Base-by-base conservation (phyloP, 306 rosid genomes). In the Gynostemma pentaphyllum region DNA sequence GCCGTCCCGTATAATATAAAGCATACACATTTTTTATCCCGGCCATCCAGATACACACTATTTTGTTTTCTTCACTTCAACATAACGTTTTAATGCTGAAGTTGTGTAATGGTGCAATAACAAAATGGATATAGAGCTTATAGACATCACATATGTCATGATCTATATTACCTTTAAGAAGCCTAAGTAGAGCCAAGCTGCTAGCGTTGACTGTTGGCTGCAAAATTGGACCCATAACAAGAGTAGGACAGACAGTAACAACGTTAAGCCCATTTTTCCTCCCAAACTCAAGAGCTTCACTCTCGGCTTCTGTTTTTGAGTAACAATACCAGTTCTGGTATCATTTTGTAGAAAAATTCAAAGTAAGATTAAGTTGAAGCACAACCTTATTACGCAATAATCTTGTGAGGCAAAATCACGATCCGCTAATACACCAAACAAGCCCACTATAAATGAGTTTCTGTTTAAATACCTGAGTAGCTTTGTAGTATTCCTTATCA, bases 251-350 rank as follows among this genome's bases (percentile, higher is more conserved):
- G 19, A 87, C 66, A 27, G 76, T 64, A 24, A 87, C 91, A 26
- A 83, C 45, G 23, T 42, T 37, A 28, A 85, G 82, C 32, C 95
- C 89, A 2, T 62, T 77, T 69, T 42, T 72, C 53, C 50, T 75
- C 2, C 80, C 88, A 69, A 83, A 87, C 52, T 81, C 80, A 37
- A 70, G 18, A 11, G 89, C 91, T 68, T 80, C 83, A 68, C 70
- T 68, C 68, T 90, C 96, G 41, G 97, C 95, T 74, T 76, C 76
- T 28, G 91, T 87, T 82, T 90, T 90, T 30, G 96, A 72, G 46
- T 69, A 80, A 44, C 51, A 77, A 57, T 91, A 91, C 96, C 96
- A 91, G 70, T 83, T 80, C 95, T 91, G 83, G 46, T 12, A 23
- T 48, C 21, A 60, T 37, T 22, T 60, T 39, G 7, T 34, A 15